These are phyloP conservation scores for Leishmania braziliensis DNA, from an alignment of 208 protist genomes.

Conservation along the genomic window DNA sequence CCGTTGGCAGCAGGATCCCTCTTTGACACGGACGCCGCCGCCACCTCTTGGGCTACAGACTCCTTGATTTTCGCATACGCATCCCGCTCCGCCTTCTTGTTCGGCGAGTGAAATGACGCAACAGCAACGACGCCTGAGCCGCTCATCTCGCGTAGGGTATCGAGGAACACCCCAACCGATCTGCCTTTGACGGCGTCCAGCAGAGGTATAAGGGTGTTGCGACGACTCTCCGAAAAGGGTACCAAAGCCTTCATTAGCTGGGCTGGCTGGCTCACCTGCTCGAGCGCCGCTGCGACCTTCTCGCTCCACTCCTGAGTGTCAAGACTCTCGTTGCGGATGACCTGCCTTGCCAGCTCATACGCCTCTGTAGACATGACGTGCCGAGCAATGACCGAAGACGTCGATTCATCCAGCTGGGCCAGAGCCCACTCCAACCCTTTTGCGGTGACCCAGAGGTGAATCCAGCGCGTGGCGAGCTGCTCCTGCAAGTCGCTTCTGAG, in stretches of 20 bases:
- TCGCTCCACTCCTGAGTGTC: constrained; percentile 44
- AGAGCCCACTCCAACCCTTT: constrained; percentile 63
- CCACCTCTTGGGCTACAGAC: constrained; percentile 26
- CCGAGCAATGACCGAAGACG: constrained; percentile 35
- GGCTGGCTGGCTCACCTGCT: constrained; percentile 30
- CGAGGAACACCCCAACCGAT: constrained; percentile 41
- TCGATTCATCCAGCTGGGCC: constrained; percentile 48
- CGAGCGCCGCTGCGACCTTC: constrained; percentile 40
- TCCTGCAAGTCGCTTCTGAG: constrained; percentile 43
- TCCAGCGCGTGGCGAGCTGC: constrained; percentile 45
- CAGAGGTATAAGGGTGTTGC: constrained; percentile 40
- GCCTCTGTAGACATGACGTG: constrained; percentile 47
- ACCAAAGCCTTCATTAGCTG: constrained; percentile 41
- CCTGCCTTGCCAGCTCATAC: constrained; percentile 37
- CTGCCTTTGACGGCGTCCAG: constrained; percentile 53
- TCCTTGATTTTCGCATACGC: constrained; percentile 42
- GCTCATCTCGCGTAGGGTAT: constrained; percentile 52
- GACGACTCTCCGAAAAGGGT: constrained; percentile 45
- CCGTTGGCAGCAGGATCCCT: constrained; percentile 43
- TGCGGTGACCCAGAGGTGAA: constrained; percentile 40
- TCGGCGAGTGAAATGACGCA: constrained; percentile 61
- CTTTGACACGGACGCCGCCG: constrained; percentile 24
- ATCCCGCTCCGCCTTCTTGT: constrained; percentile 76
- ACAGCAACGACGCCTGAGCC: constrained; percentile 54
- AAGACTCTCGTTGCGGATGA: constrained; percentile 70